Percentiles rank a stretch among this genome's conserved stretches.
phyloP scores from a whole-genome alignment of 2,329 filamentous ascomycete species.

The Aspergillus sp. region DNA sequence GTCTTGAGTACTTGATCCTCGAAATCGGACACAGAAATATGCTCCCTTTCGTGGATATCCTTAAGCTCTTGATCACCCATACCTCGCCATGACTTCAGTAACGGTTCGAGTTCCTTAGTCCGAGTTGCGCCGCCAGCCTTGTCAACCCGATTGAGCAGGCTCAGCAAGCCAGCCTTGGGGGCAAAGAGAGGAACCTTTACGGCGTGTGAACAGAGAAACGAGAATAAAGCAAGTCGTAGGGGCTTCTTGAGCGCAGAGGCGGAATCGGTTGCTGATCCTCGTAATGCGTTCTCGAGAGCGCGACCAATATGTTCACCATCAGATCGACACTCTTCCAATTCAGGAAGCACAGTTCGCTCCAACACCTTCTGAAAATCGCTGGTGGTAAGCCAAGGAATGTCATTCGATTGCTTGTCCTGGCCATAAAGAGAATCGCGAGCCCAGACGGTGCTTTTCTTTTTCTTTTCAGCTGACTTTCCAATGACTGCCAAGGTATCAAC shows the following conservation, averaged over 20 bases:
- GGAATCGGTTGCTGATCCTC: slow-evolving; percentile 45
- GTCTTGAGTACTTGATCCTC: slow-evolving; percentile 55
- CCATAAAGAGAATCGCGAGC: slow-evolving; percentile 67
- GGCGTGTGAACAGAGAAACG: slow-evolving; percentile 72
- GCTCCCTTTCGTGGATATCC: slow-evolving; percentile 51
- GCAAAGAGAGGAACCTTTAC: slow-evolving; percentile 65
- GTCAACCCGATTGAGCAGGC: slow-evolving; percentile 67
- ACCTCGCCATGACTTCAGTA: slow-evolving; percentile 67
- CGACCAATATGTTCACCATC: slow-evolving; percentile 70
- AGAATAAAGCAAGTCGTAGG: slow-evolving; percentile 63
- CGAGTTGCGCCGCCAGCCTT: slow-evolving; percentile 72
- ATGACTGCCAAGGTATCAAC: slow-evolving; percentile 64
- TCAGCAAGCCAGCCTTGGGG: slow-evolving; percentile 72
- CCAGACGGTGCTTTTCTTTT: slow-evolving; percentile 54
- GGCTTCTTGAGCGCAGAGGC: slow-evolving; percentile 61
- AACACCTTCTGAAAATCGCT: slow-evolving; percentile 63
- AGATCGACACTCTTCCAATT: slow-evolving; percentile 81
- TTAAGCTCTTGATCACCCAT: slow-evolving; percentile 54
- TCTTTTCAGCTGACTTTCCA: slow-evolving; percentile 49
- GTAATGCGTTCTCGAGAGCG: slow-evolving; percentile 61
- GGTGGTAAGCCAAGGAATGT: slow-evolving; percentile 57
- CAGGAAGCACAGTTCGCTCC: slow-evolving; percentile 67
- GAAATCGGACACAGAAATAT: slow-evolving; percentile 48
- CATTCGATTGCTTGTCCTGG: slow-evolving; percentile 46
- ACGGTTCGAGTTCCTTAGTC: slow-evolving; percentile 72